Base-by-base conservation (phyloP, 257 asterid species). In the Petrea volubilis region DNA sequence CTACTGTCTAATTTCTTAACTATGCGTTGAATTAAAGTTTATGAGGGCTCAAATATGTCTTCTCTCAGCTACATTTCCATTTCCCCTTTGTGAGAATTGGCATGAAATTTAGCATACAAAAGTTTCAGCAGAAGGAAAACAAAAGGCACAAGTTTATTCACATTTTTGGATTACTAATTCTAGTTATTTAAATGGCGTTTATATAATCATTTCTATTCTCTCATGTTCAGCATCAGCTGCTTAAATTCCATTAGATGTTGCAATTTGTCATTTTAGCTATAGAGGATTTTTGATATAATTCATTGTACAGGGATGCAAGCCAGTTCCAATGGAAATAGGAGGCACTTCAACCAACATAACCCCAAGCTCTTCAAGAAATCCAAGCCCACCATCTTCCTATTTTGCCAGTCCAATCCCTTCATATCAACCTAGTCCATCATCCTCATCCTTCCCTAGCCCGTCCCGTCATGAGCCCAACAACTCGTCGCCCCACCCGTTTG, bases 361-460 rank as follows among this genome's bases (percentile, higher is more conserved):
- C 0, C 99, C 99, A 0, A 75, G 97, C 71, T 95, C 99, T 12
- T 95, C 99, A 1, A 63, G 96, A 46, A 82, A 92, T 44, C 99
- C 98, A 3, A 95, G 99, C 78, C 98, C 99, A 1, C 99, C 98
- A 7, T 95, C 98, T 21, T 95, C 99, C 1, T 92, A 90, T 60
- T 95, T 95, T 33, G 94, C 97, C 0, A 90, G 93, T 46, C 99
- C 99, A 4, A 88, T 95, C 49, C 96, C 97, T 60, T 95, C 99
- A 1, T 95, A 92, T 57, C 98, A 90, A 58, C 96, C 96, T 0
- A 92, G 98, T 58, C 99, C 99, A 0, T 68, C 87, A 2, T 95
- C 99, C 21, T 95, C 99, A 0, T 88, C 99, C 14, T 92, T 86
- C 85, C 99, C 99, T 3, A 92, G 99, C 64, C 99, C 98, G 0